phyloP scores from a whole-genome alignment of 176 grass and related monocot genomes.

The Raddia guianensis region DNA sequence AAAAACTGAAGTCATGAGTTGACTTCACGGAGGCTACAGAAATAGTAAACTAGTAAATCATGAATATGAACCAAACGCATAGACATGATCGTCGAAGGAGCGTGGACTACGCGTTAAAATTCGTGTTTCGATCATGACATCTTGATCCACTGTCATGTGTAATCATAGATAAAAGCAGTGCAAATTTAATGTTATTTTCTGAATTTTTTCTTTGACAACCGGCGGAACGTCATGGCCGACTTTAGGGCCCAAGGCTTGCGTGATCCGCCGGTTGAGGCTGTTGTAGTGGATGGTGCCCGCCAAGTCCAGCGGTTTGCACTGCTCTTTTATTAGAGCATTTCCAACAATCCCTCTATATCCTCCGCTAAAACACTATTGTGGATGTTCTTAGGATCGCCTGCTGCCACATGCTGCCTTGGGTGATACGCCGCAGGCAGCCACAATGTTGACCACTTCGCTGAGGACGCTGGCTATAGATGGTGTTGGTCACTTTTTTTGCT shows the following conservation, averaged over 20 bases:
- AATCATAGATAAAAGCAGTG: no score
- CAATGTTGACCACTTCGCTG: conserved; percentile 32
- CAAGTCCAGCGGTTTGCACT: conserved; percentile 62
- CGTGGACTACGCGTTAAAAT: background rate
- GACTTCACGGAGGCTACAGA: background rate
- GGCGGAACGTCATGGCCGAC: conserved; percentile 16
- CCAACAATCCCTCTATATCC: conserved; percentile 51
- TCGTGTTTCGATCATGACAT: no score
- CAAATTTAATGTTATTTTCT: no score
- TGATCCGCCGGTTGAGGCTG: conserved; percentile 27
- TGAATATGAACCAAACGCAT: background rate
- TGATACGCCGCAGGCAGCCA: conserved; percentile 4
- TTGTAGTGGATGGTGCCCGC: conserved; percentile 58
- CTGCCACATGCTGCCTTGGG: background rate
- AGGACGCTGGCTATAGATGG: conserved; percentile 37
- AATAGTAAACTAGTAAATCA: background rate
- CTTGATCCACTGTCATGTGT: no score
- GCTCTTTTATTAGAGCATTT: conserved; percentile 7
- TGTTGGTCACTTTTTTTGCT: background rate
- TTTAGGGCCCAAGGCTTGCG: no score
- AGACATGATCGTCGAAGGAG: background rate
- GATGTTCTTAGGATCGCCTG: no score
- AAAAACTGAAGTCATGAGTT: background rate
- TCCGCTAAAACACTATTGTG: background rate
- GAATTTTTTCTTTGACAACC: background rate